Evolutionary conservation across 495 filamentous ascomycete genomes (phyloP).

Genomic region (Daldinia grandis): DNA sequence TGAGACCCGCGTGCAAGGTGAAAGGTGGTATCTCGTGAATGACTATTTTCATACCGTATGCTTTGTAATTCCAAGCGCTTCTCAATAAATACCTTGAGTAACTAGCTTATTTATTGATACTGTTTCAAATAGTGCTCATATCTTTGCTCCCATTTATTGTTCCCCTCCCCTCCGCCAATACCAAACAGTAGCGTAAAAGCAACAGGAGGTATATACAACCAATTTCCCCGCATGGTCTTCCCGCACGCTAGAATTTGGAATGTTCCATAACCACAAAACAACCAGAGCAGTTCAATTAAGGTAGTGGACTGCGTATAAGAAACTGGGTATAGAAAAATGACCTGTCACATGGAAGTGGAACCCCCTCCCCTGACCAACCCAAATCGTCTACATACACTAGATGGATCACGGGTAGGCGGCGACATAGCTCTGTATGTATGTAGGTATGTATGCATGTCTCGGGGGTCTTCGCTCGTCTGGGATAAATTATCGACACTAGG

Average conservation of each 20-base stretch:
- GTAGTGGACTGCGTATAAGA: slow-evolving; percentile 5
- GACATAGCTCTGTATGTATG: not conserved
- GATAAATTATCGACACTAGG: not conserved
- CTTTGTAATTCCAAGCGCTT: not conserved
- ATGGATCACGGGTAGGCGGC: not conserved
- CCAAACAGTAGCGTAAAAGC: not conserved
- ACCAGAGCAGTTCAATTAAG: slow-evolving; percentile 1
- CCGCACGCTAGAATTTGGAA: not conserved
- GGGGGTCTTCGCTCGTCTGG: not conserved
- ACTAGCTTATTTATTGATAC: not conserved
- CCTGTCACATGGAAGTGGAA: slow-evolving; percentile 1
- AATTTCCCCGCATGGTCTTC: not conserved
- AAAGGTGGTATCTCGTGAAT: not conserved
- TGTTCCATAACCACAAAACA: not conserved
- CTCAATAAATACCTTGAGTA: not conserved
- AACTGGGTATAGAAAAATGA: slow-evolving; percentile 6
- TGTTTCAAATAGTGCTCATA: not conserved
- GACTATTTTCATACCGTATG: not conserved
- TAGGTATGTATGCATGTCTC: not conserved
- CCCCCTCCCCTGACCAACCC: not conserved
- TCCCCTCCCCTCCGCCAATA: not conserved
- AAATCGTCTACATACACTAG: not conserved
- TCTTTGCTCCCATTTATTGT: not conserved
- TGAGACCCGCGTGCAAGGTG: not conserved
- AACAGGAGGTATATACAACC: not conserved